These are phyloP conservation scores for Coemansia sp. DNA, from an alignment of 192 early-diverging fungal genomes.

Conservation along the genomic window DNA sequence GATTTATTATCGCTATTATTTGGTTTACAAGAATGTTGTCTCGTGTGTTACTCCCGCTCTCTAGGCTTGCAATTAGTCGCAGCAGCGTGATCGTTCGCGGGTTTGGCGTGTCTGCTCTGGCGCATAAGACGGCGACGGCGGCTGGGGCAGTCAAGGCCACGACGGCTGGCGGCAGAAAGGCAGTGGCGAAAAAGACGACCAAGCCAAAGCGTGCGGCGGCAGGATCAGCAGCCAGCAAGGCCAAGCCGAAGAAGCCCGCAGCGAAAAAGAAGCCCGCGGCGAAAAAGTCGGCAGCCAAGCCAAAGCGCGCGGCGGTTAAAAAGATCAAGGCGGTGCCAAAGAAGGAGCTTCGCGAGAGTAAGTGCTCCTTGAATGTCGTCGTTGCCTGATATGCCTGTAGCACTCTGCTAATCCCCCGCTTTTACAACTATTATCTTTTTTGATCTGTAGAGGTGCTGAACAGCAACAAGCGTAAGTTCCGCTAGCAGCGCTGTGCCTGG, in stretches of 20 bases:
- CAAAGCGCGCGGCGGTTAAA: not conserved
- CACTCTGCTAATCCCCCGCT: not conserved
- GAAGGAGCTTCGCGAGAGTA: slow-evolving; percentile 38
- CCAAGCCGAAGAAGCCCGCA: slow-evolving; percentile 12
- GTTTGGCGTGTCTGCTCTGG: not conserved
- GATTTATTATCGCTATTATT: not conserved
- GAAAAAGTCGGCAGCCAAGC: slow-evolving; percentile 6
- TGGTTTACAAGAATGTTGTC: not conserved
- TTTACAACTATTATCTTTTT: not conserved
- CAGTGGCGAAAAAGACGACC: not conserved
- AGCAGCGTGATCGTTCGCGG: not conserved
- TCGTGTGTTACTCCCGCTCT: not conserved
- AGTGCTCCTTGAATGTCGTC: not conserved
- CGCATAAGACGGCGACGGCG: slow-evolving; percentile 5
- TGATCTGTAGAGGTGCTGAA: not conserved
- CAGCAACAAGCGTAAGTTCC: not conserved
- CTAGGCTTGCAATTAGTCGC: not conserved
- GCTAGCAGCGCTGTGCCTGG: no score
- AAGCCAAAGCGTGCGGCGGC: not conserved
- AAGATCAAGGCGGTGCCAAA: slow-evolving; percentile 1
- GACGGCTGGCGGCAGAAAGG: not conserved
- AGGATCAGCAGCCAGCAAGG: not conserved
- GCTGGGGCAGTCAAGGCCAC: not conserved
- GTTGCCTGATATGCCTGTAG: no score
- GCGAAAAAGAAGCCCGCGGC: slow-evolving; percentile 1